phyloP scores from a whole-genome alignment of 2,329 filamentous ascomycete species.

The Arachnomyces sp. region DNA sequence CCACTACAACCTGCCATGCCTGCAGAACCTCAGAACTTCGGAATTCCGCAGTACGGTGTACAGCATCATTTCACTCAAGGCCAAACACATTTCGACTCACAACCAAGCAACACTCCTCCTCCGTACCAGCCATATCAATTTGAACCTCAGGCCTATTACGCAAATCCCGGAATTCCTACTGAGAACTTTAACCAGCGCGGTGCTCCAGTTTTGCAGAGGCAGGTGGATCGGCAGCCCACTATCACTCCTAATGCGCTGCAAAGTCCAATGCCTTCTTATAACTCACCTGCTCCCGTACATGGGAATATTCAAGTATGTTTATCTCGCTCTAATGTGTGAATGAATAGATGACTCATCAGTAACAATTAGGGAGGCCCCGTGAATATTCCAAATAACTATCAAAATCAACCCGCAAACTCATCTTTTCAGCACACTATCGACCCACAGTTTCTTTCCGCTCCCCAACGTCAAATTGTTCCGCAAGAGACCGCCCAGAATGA shows the following conservation, averaged over 20 bases:
- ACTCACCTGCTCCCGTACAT: conserved; percentile 3
- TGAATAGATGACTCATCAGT: background rate
- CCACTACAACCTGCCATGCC: conserved; percentile 20
- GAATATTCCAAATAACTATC: conserved; percentile 24
- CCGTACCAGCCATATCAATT: conserved; percentile 27
- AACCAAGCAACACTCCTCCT: conserved; percentile 20
- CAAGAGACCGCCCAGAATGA: conserved; percentile 7
- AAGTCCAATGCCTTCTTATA: conserved; percentile 4
- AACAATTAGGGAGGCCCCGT: conserved; percentile 19
- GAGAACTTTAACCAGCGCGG: conserved; percentile 4
- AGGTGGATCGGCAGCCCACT: conserved; percentile 2
- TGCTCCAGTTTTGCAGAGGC: conserved; percentile 8
- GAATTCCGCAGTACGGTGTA: background rate
- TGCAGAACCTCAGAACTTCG: conserved; percentile 13
- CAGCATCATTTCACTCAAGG: conserved; percentile 22
- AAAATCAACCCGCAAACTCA: conserved; percentile 15
- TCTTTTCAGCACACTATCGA: conserved; percentile 31
- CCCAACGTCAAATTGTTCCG: conserved; percentile 15
- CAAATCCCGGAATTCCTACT: conserved; percentile 6
- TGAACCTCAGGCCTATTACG: conserved; percentile 23
- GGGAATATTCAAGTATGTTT: conserved; percentile 5
- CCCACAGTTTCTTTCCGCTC: conserved; percentile 29
- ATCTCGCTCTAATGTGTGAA: no score
- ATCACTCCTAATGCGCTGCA: background rate
- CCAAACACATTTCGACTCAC: conserved; percentile 23